Evolutionary conservation across 371 early-diverging fungal genomes (phyloP).

Genomic region (Zychaea mexicana): DNA sequence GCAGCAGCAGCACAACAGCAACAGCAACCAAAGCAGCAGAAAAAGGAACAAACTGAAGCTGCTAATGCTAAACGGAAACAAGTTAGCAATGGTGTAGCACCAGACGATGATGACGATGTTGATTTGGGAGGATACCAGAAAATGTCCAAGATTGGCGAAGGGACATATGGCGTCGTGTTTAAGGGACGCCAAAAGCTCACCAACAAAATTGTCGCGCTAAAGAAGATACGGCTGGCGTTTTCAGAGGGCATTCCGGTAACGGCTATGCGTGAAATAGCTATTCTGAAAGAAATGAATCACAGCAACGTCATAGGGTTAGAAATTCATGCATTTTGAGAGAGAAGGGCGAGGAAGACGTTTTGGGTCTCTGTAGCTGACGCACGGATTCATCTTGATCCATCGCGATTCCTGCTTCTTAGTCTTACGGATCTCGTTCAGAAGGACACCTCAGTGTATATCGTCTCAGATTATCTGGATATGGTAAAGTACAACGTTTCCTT

Average conservation of each 20-base stretch:
- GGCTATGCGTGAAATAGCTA: constrained; percentile 96
- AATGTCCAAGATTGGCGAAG: constrained; percentile 96
- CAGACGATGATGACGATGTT: constrained; percentile 9
- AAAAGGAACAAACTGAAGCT: neutral
- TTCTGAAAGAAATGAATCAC: constrained; percentile 95
- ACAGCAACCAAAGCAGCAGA: neutral
- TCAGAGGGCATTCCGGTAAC: constrained; percentile 95
- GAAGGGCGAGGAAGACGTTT: no score
- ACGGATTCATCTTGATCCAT: neutral
- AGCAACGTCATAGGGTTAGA: constrained; percentile 86
- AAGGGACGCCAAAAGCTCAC: constrained; percentile 82
- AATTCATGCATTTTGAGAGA: no score
- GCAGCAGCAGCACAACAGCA: neutral
- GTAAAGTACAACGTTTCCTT: constrained; percentile 14
- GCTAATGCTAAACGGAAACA: constrained; percentile 1
- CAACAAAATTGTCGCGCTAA: constrained; percentile 89
- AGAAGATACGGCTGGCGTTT: constrained; percentile 90
- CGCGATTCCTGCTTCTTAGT: constrained; percentile 40
- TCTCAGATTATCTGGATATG: constrained; percentile 95
- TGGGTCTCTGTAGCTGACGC: neutral
- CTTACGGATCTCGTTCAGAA: constrained; percentile 92
- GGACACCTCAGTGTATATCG: constrained; percentile 91
- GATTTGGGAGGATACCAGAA: constrained; percentile 65
- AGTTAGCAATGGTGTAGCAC: neutral
- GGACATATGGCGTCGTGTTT: constrained; percentile 98